Evolutionary conservation across 495 filamentous ascomycete genomes (phyloP).

Genomic region (Cercophora newfieldiana): DNA sequence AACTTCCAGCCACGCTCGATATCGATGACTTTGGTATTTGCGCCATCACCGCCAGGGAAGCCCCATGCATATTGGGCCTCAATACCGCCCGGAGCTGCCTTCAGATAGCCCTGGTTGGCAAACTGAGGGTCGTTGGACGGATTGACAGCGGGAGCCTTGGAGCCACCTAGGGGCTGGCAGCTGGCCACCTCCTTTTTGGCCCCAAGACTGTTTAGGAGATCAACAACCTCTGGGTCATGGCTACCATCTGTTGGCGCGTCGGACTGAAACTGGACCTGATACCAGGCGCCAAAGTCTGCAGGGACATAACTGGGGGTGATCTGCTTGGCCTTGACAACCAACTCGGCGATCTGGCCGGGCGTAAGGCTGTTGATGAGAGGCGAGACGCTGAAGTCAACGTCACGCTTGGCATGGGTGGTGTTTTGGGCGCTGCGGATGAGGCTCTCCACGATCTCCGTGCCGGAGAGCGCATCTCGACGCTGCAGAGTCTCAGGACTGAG

Average conservation of each 20-base stretch:
- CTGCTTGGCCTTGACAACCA: slow-evolving; percentile 4
- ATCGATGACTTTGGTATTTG: slow-evolving; percentile 17
- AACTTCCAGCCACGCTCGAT: slow-evolving; percentile 26
- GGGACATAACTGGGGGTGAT: slow-evolving; percentile 1
- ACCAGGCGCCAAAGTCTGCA: slow-evolving; percentile 1
- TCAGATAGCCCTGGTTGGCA: slow-evolving; percentile 26
- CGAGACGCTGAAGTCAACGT: slow-evolving; percentile 6
- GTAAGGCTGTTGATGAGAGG: slow-evolving; percentile 5
- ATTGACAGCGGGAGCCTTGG: slow-evolving; percentile 1
- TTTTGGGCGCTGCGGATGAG: slow-evolving; percentile 9
- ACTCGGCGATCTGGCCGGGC: slow-evolving; percentile 6
- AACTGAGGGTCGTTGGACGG: slow-evolving; percentile 22
- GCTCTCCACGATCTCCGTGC: neutral
- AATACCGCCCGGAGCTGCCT: slow-evolving; percentile 20
- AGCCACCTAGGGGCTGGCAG: slow-evolving; percentile 2
- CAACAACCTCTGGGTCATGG: neutral
- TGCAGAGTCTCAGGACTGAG: neutral
- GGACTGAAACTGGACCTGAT: neutral
- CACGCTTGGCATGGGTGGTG: slow-evolving; percentile 3
- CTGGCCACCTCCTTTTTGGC: slow-evolving; percentile 1
- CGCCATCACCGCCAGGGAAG: slow-evolving; percentile 20
- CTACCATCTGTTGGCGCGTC: neutral
- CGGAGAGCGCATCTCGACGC: neutral
- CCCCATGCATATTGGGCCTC: slow-evolving; percentile 24
- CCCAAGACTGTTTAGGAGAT: slow-evolving; percentile 8